A percentile compares a stretch with the other conserved stretches of the same genome.
phyloP scores from a whole-genome alignment of 805 yeast species.

The Metschnikowia aberdeeniae region DNA sequence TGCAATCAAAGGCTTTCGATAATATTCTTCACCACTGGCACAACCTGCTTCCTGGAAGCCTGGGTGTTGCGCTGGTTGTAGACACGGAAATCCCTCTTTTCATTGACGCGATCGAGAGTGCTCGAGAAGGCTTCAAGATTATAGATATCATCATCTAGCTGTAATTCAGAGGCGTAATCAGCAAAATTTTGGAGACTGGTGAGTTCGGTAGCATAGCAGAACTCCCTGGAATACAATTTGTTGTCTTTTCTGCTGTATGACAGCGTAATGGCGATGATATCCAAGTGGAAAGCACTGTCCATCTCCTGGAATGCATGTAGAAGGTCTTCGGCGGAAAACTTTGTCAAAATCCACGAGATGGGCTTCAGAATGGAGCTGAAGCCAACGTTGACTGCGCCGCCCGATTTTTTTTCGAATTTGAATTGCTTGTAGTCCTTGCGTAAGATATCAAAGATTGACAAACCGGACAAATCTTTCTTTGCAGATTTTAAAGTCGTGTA shows the following conservation, averaged over 20 bases:
- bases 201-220: conserved; percentile 24
- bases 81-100: conserved; percentile 18
- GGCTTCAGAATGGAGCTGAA: conserved; percentile 73
- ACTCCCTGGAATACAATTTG: conserved; percentile 33
- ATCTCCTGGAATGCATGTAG: conserved; percentile 20
- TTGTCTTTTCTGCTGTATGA: conserved; percentile 35
- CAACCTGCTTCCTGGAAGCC: conserved; percentile 85
- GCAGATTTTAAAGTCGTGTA: conserved; percentile 36
- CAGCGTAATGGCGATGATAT: conserved; percentile 33
- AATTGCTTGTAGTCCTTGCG: conserved; percentile 84
- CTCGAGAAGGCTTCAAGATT: conserved; percentile 13
- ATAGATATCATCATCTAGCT: conserved; percentile 26
- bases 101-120: conserved; percentile 14
- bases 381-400: conserved; percentile 46
- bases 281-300: conserved; percentile 21
- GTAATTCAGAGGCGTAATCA: conserved; percentile 20
- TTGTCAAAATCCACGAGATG: conserved; percentile 46
- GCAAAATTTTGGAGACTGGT: conserved; percentile 18
- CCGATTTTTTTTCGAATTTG: conserved; percentile 26
- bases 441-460: conserved; percentile 58
- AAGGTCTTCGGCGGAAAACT: conserved; percentile 23
- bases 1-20: conserved; percentile 18
- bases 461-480: conserved; percentile 64
- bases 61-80: conserved; percentile 47
- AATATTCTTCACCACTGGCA: conserved; percentile 50